Conservation (phyloP, 2,329 filamentous ascomycete genomes). For the Falciphora oryzae region DNA sequence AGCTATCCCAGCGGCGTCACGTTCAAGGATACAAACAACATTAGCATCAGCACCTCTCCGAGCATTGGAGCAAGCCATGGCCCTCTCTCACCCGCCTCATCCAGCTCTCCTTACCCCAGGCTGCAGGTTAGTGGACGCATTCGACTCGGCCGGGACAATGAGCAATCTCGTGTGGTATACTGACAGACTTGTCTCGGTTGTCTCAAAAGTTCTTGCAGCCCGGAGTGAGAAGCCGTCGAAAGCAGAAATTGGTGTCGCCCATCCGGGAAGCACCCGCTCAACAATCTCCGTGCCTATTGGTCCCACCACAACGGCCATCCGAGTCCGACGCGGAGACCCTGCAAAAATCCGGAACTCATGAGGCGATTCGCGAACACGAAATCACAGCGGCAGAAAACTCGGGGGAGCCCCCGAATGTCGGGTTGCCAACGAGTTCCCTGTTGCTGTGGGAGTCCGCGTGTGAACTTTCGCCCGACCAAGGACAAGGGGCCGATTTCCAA, state of each 20-base stretch:
- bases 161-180: not conserved
- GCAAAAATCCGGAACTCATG: too few species aligned
- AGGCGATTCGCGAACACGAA: not conserved
- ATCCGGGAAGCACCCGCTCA: not conserved
- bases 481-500: not conserved
- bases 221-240: not conserved
- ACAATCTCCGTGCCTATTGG: not conserved
- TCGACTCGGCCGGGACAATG: not conserved
- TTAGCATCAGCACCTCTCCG: conserved; percentile 20
- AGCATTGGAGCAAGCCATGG: not conserved
- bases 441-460: not conserved
- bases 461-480: not conserved
- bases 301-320: not conserved
- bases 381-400: not conserved
- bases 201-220: conserved; percentile 3
- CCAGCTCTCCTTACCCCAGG: conserved; percentile 11
- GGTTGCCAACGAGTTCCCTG: not conserved
- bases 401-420: not conserved
- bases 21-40: conserved; percentile 43
- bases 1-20: conserved; percentile 41
- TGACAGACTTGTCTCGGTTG: not conserved
- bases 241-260: not conserved
- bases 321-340: not conserved
- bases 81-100: not conserved
- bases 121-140: conserved; percentile 14